Evolutionary conservation across 192 early-diverging fungal species (phyloP).

Genomic region (Coemansia sp.): DNA sequence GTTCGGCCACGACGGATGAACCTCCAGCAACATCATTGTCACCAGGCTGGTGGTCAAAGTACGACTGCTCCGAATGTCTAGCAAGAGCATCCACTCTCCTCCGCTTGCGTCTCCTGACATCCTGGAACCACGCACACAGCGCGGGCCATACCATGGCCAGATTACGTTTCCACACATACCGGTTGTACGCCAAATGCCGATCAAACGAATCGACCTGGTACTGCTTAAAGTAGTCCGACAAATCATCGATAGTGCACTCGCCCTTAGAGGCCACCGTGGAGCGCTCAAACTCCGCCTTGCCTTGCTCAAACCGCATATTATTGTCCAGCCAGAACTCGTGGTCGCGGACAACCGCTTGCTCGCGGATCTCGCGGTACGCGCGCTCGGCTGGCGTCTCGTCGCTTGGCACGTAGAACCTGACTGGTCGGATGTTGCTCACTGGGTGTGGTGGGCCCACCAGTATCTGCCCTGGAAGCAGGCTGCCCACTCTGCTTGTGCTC

Average conservation of each 20-base stretch:
- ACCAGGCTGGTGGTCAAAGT: slow-evolving; percentile 16
- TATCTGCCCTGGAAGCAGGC: slow-evolving; percentile 44
- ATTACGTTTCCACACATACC: slow-evolving; percentile 43
- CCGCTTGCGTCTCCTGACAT: slow-evolving; percentile 15
- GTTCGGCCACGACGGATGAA: not conserved
- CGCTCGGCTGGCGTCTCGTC: slow-evolving; percentile 36
- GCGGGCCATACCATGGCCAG: slow-evolving; percentile 42
- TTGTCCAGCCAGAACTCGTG: slow-evolving; percentile 52
- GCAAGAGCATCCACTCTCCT: slow-evolving; percentile 21
- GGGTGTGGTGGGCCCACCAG: slow-evolving; percentile 43
- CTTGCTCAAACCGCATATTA: slow-evolving; percentile 43
- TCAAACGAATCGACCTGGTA: slow-evolving; percentile 47
- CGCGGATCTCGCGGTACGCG: slow-evolving; percentile 37
- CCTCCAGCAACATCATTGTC: not conserved
- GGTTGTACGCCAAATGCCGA: slow-evolving; percentile 43
- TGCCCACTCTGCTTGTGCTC: not conserved
- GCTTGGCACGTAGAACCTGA: slow-evolving; percentile 28
- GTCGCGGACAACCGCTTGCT: slow-evolving; percentile 28
- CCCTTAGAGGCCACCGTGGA: slow-evolving; percentile 9
- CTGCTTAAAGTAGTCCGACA: slow-evolving; percentile 40
- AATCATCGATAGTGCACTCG: slow-evolving; percentile 39
- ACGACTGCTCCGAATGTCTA: slow-evolving; percentile 24
- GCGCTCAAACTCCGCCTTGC: slow-evolving; percentile 40
- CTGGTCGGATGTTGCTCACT: slow-evolving; percentile 49
- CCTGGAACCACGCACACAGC: slow-evolving; percentile 32